Base-by-base conservation (phyloP, 441 rosid genomes). In the Erysimum pusillum region DNA sequence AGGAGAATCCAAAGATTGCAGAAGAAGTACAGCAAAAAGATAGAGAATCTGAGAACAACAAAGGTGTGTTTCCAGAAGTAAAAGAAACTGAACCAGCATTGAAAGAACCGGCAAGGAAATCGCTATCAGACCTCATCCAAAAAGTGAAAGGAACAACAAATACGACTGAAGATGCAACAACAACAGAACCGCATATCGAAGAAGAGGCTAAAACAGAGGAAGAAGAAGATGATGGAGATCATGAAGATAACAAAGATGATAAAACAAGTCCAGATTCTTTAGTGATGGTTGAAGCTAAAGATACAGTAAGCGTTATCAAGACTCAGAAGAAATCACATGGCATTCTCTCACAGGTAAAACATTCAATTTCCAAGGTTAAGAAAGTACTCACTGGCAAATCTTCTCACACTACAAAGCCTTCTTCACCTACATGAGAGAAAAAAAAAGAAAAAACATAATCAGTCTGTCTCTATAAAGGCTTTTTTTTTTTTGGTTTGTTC, bases 291-390 rank as follows among this genome's bases (percentile, higher is more conserved):
- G 95, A 93, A 79, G 86, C 87, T 44, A 90, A 79, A 83, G 97
- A 90, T 38, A 76, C 78, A n/a, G 84, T 88, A 0, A 76, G 79
- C 38, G 83, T 87, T 10, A 77, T 79, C 57, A 91, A 87, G 74
- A 77, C 76, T 60, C 80, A 85, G 14, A 96, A 91, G 86, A 96
- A 96, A 80, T 88, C 96, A 39, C 92, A 90, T 28, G 85, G 76
- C 69, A 86, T 96, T 79, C 86, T 96, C 61, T 88, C 98, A 68
- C 91, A 89, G 82, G 98, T 95, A 31, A 95, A 95, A 80, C 91
- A 90, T 71, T 93, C 99, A 4, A 90, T 93, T 80, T 89, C 93
- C 45, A 96, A 91, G 80, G 98, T 96, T 45, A 96, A 86, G 90
- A 96, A 96, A 75, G 99, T 86, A 64, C 89, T 96, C 52, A 89